These are phyloP conservation scores for Novymonas esmeraldas DNA, from an alignment of 208 protist genomes.

Conservation along the genomic window DNA sequence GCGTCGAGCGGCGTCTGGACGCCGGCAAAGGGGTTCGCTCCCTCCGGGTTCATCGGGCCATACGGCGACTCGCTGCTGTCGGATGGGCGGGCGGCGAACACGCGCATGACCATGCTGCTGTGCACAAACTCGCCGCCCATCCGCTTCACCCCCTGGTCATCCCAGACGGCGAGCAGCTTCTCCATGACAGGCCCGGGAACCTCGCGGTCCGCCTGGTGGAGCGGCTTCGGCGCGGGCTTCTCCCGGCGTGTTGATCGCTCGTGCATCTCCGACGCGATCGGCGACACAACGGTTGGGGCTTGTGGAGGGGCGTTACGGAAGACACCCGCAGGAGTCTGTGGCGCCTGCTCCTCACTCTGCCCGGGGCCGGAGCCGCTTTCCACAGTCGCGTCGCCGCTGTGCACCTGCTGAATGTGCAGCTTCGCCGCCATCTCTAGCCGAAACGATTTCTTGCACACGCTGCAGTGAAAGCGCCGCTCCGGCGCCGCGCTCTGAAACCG, in stretches of 20 bases:
- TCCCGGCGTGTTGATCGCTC: conserved; percentile 47
- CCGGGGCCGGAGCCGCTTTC: conserved; percentile 67
- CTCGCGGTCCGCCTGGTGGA: conserved; percentile 74
- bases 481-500: conserved; percentile 41
- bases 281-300: conserved; percentile 21
- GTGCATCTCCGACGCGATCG: conserved; percentile 23
- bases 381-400: conserved; percentile 71
- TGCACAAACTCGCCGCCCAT: conserved; percentile 81
- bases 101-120: conserved; percentile 90
- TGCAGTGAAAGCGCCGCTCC: conserved; percentile 89
- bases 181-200: conserved; percentile 64
- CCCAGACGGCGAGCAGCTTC: conserved; percentile 81
- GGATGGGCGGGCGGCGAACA: conserved; percentile 71
- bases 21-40: conserved; percentile 53
- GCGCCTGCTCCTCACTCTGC: conserved; percentile 14
- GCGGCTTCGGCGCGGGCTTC: conserved; percentile 78
- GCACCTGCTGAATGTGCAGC: conserved; percentile 85
- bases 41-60: conserved; percentile 43
- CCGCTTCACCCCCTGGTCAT: conserved; percentile 69
- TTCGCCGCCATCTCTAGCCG: conserved; percentile 89
- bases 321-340: conserved; percentile 15
- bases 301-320: conserved; percentile 34
- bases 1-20: not conserved
- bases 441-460: conserved; percentile 87
- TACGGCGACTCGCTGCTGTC: conserved; percentile 51